A percentile compares a stretch with the other conserved stretches of the same genome.
These are phyloP conservation scores for Urtica urens DNA, from an alignment of 306 rosid species.

Conservation along the genomic window DNA sequence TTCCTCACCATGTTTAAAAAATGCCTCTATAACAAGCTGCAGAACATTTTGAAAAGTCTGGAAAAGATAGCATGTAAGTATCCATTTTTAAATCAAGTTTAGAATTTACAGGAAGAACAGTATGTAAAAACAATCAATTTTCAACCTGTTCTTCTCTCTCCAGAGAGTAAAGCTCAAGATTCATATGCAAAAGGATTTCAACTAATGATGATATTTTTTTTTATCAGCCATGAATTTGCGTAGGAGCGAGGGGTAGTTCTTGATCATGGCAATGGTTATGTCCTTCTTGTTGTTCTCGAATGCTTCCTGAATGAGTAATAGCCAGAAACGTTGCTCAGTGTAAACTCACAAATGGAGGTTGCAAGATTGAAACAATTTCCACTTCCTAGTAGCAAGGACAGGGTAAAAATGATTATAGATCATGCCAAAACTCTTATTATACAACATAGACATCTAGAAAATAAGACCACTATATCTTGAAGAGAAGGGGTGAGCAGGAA, in stretches of 20 bases:
- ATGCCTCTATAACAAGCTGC: slow-evolving; percentile 78
- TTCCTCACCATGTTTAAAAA: slow-evolving; percentile 82
- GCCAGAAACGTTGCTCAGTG: slow-evolving; percentile 1
- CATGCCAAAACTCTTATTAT: not conserved
- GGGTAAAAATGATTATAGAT: slow-evolving; percentile 4
- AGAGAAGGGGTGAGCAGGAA: not conserved
- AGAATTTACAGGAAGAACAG: slow-evolving; percentile 7
- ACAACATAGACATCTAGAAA: slow-evolving; percentile 6
- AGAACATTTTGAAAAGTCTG: slow-evolving; percentile 78
- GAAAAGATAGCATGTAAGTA: slow-evolving; percentile 18
- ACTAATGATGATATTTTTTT: slow-evolving; percentile 64
- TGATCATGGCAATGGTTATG: slow-evolving; percentile 77
- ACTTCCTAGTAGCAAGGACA: too few relatives aligned
- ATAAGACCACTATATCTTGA: not conserved
- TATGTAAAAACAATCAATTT: slow-evolving; percentile 8
- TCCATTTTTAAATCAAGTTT: too few relatives aligned
- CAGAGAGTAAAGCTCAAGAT: slow-evolving; percentile 77
- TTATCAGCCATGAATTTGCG: slow-evolving; percentile 85
- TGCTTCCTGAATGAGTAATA: slow-evolving; percentile 40
- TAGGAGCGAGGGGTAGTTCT: slow-evolving; percentile 67
- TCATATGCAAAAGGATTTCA: slow-evolving; percentile 70
- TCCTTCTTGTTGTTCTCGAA: slow-evolving; percentile 76
- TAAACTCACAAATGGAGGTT: slow-evolving; percentile 1
- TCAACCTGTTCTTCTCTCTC: slow-evolving; percentile 89
- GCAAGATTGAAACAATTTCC: not conserved